Conservation (phyloP, 2,329 filamentous ascomycete species). For the Colletotrichum acutatum region DNA sequence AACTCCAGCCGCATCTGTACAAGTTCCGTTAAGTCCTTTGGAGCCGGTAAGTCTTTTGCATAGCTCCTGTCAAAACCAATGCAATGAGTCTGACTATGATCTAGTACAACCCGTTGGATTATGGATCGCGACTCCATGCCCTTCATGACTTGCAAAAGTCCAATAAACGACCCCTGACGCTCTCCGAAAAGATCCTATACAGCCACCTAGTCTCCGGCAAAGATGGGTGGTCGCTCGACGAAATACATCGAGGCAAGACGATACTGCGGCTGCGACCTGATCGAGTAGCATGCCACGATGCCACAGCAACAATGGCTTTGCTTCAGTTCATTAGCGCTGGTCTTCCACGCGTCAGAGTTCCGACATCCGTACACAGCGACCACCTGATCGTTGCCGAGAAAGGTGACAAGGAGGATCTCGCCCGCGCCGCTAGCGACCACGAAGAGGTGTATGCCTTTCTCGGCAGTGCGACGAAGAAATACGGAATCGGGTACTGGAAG, state of each 20-base stretch:
- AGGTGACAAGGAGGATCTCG: constrained; percentile 44
- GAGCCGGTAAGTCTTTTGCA: constrained; percentile 29
- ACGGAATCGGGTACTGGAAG: constrained; percentile 55
- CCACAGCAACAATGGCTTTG: constrained; percentile 54
- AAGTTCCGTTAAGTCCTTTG: constrained; percentile 38
- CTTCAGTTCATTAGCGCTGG: constrained; percentile 55
- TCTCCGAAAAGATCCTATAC: constrained; percentile 53
- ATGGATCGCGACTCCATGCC: constrained; percentile 29
- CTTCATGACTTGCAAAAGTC: constrained; percentile 34
- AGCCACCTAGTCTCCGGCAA: constrained; percentile 47
- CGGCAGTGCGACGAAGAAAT: constrained; percentile 53
- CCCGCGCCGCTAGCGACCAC: constrained; percentile 42
- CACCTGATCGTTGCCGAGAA: constrained; percentile 48
- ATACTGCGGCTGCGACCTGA: constrained; percentile 50
- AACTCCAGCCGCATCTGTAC: neutral
- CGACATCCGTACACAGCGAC: constrained; percentile 53
- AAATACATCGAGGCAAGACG: constrained; percentile 50
- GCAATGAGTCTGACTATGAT: neutral
- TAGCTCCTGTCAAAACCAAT: neutral
- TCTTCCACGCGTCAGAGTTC: constrained; percentile 48
- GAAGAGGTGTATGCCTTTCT: constrained; percentile 52
- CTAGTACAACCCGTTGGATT: constrained; percentile 37
- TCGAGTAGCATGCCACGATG: constrained; percentile 54
- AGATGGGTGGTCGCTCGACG: constrained; percentile 39
- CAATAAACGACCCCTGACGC: constrained; percentile 43